These are phyloP conservation scores for Papiliotrema flavescens DNA, from an alignment of 1,284 basidiomycete genomes.

Conservation along the genomic window DNA sequence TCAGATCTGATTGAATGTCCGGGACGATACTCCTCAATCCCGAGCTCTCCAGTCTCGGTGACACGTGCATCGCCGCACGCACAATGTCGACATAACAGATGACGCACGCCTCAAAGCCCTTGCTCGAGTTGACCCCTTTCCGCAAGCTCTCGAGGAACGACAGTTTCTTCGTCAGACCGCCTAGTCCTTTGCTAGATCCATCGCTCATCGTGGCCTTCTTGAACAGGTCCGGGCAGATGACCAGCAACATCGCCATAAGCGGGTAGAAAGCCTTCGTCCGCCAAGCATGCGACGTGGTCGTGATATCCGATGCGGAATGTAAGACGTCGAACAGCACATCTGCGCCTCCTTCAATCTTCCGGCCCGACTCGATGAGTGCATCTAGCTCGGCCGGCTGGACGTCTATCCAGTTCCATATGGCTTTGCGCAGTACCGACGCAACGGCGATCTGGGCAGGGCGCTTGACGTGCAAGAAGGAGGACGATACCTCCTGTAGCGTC, in stretches of 20 bases:
- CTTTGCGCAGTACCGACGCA: slow-evolving; percentile 68
- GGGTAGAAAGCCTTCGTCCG: slow-evolving; percentile 67
- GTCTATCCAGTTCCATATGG: slow-evolving; percentile 91
- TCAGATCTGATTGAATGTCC: slow-evolving; percentile 74
- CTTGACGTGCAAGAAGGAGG: slow-evolving; percentile 78
- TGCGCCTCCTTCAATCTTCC: slow-evolving; percentile 71
- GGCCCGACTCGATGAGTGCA: slow-evolving; percentile 59
- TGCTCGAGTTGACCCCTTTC: slow-evolving; percentile 37
- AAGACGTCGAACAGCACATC: slow-evolving; percentile 79
- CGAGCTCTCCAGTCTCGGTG: slow-evolving; percentile 53
- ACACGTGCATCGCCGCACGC: slow-evolving; percentile 68
- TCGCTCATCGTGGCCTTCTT: slow-evolving; percentile 50
- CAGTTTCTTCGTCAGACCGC: slow-evolving; percentile 47
- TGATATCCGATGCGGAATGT: slow-evolving; percentile 56
- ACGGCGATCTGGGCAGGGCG: slow-evolving; percentile 69
- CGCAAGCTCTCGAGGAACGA: slow-evolving; percentile 49
- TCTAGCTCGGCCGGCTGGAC: slow-evolving; percentile 77
- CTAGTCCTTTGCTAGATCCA: slow-evolving; percentile 18
- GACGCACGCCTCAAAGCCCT: slow-evolving; percentile 37
- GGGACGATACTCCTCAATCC: slow-evolving; percentile 65
- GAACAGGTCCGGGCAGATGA: slow-evolving; percentile 73
- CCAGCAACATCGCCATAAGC: slow-evolving; percentile 69
- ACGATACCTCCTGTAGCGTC: slow-evolving; percentile 64
- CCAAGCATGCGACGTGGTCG: slow-evolving; percentile 36
- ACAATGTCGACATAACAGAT: slow-evolving; percentile 78